Evolutionary conservation across 345 rosid genomes (phyloP), one percentile per base, ranked within the genome.

Genomic region (Viola odorata): DNA sequence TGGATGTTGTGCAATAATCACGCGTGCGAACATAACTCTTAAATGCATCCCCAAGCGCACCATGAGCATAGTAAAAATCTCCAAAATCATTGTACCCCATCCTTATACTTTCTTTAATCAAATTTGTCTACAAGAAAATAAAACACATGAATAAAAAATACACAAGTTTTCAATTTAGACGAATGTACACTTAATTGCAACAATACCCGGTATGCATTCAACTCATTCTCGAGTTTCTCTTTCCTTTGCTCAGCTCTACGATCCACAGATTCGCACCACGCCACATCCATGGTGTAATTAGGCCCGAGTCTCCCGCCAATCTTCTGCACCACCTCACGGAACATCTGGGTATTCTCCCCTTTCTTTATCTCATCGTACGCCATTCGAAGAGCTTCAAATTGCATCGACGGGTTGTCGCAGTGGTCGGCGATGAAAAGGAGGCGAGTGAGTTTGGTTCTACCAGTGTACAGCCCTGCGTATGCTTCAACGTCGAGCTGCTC

Each of bases 61-160:
- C 99, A 53, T 84, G 91, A 6, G 96, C 81, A 77, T 91, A 95
- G 70, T 88, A 78, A 71, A 88, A 95, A 45, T 95, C 99, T 47
- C 99, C 99, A 75, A 88, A 88, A 74, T 95, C 99, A 75, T 95
- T 91, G 66, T 86, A 91, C 7, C 98, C 99, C 99, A 95, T 95
- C 70, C 99, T 82, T 59, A 91, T 91, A 68, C 99, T 95, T 70
- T 91, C 98, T 68, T 91, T 95, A 32, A 95, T 95, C 78, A 95
- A 76, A 84, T 95, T 95, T 32, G 99, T 95, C 99, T 95, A 82
- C 72, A 76, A 2, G 45, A 55, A 6, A 56, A 42, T 6, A 42
- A 53, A 51, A 61, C 23, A 15, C 3, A 14, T 7, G 13, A 55
- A 5, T 13, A 8, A 13, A 12, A 14, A 1, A 52, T 0, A 52